Percentiles rank a stretch among this genome's conserved stretches.
phyloP scores from a whole-genome alignment of 2,329 filamentous ascomycete species.

The Apiospora sp. region DNA sequence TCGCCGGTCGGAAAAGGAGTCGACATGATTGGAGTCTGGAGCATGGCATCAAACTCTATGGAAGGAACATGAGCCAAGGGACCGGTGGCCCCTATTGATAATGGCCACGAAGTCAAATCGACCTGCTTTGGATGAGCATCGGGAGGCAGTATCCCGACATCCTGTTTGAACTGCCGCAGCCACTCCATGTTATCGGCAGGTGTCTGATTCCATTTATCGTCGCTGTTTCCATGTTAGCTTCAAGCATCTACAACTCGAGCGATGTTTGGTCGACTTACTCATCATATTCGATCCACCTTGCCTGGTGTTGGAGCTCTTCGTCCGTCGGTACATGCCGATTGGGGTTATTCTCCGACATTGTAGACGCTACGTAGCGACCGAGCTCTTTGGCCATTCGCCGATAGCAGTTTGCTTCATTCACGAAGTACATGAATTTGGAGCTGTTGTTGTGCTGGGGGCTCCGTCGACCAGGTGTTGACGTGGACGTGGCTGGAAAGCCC shows the following conservation, averaged over 20 bases:
- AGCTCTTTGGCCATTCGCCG: slow-evolving; percentile 62
- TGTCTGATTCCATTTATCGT: slow-evolving; percentile 71
- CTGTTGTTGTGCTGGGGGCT: slow-evolving; percentile 25
- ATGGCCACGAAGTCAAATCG: slow-evolving; percentile 50
- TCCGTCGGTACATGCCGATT: slow-evolving; percentile 66
- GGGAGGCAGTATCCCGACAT: slow-evolving; percentile 59
- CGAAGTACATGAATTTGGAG: slow-evolving; percentile 50
- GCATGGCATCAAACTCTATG: slow-evolving; percentile 36
- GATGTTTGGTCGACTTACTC: slow-evolving; percentile 54
- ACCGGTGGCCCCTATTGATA: slow-evolving; percentile 59
- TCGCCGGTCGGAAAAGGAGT: slow-evolving; percentile 45
- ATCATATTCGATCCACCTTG: slow-evolving; percentile 69
- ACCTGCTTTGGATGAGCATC: slow-evolving; percentile 45
- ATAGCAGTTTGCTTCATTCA: slow-evolving; percentile 69
- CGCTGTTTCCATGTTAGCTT: slow-evolving; percentile 48
- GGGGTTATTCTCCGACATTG: slow-evolving; percentile 67
- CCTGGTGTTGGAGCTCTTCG: slow-evolving; percentile 70
- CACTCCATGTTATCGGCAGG: slow-evolving; percentile 70
- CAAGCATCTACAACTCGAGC: background rate
- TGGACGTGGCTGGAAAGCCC: slow-evolving; percentile 12
- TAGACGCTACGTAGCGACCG: slow-evolving; percentile 58
- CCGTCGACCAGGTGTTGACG: background rate
- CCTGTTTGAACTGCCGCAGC: slow-evolving; percentile 68
- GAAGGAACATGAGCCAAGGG: slow-evolving; percentile 57
- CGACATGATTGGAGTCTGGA: slow-evolving; percentile 48